These are phyloP conservation scores for Hirsutella thompsonii DNA, from an alignment of 2,329 filamentous ascomycete genomes.

Conservation along the genomic window DNA sequence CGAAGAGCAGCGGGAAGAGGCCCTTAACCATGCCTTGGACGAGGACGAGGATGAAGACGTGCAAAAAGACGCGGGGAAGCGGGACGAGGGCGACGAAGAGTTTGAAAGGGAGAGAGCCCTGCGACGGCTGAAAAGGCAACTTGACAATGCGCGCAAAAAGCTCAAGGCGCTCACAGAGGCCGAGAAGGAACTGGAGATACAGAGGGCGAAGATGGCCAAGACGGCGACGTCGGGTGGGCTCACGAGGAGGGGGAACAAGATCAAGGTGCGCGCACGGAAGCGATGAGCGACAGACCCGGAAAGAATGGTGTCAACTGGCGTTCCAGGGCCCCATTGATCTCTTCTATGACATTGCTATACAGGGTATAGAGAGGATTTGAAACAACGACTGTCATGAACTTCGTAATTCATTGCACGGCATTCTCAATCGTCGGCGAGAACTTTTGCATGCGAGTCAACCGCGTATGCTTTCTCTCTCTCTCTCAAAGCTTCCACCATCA, in stretches of 20 bases:
- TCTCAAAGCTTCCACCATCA: too few relatives aligned
- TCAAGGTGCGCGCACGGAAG: conserved; percentile 51
- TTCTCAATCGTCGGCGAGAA: too few relatives aligned
- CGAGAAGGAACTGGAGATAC: conserved; percentile 43
- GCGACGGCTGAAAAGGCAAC: conserved; percentile 31
- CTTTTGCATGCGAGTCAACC: too few relatives aligned
- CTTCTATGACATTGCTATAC: background rate
- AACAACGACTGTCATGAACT: background rate
- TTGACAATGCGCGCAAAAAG: conserved; percentile 39
- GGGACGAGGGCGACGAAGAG: conserved; percentile 14
- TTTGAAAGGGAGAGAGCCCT: conserved; percentile 28
- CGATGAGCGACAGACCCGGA: conserved; percentile 24
- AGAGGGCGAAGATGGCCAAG: conserved; percentile 53
- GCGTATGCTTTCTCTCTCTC: background rate
- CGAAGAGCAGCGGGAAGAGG: conserved; percentile 20
- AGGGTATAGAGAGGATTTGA: background rate
- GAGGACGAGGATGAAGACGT: conserved; percentile 13
- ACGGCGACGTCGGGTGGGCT: conserved; percentile 45
- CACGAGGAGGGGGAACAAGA: conserved; percentile 48
- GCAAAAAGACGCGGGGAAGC: conserved; percentile 2
- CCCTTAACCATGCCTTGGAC: conserved; percentile 15
- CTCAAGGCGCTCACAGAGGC: conserved; percentile 40
- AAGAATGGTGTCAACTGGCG: background rate
- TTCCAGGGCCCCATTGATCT: background rate
- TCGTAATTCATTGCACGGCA: background rate